Evolutionary conservation across 306 rosid genomes (phyloP).

Genomic region (Prunus mume): DNA sequence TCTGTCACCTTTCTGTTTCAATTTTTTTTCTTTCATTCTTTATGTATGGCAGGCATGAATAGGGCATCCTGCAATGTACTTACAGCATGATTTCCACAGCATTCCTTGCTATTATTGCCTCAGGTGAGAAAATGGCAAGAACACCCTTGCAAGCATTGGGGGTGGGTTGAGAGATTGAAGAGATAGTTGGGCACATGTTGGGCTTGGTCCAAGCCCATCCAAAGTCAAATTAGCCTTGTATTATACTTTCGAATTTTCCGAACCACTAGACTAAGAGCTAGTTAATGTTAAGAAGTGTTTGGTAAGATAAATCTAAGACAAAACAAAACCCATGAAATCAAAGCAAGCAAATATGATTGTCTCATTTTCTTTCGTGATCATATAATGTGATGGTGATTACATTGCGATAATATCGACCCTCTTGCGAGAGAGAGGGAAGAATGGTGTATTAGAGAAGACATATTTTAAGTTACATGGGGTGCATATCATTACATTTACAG

Average conservation of each 20-base stretch:
- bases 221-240: neutral
- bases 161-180: neutral
- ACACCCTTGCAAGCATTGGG: neutral
- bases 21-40: neutral
- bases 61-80: neutral
- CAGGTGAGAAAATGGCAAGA: neutral
- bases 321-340: neutral
- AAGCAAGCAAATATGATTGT: neutral
- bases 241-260: too few relatives aligned
- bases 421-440: neutral
- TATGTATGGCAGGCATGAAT: neutral
- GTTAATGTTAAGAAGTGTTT: too few relatives aligned
- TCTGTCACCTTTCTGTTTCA: neutral
- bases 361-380: neutral
- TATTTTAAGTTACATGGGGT: neutral
- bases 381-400: neutral
- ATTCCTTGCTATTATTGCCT: neutral
- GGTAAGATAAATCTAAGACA: neutral
- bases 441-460: neutral
- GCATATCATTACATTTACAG: neutral
- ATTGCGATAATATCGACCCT: neutral
- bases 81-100: neutral
- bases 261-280: too few relatives aligned
- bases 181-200: neutral
- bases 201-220: neutral